phyloP scores from a whole-genome alignment of 768 basidiomycete species.

The Termitomyces sp. region DNA sequence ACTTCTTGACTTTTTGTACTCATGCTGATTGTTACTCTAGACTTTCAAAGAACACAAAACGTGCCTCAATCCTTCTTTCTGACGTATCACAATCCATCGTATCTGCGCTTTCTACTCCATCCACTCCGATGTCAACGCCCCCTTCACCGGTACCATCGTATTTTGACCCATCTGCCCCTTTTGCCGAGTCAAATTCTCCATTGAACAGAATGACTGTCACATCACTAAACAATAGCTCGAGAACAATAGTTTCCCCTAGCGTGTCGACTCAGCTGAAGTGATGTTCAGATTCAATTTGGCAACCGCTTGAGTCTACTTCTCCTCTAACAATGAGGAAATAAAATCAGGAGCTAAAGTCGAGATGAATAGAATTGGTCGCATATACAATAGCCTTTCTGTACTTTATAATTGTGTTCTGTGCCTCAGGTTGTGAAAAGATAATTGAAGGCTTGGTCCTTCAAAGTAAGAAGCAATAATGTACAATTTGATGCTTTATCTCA shows the following conservation, averaged over 20 bases:
- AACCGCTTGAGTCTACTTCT: neutral
- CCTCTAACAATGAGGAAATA: neutral
- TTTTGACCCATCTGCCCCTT: slow-evolving; percentile 17
- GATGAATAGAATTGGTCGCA: slow-evolving; percentile 61
- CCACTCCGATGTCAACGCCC: slow-evolving; percentile 22
- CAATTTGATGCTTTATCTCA: no score
- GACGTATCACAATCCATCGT: slow-evolving; percentile 61
- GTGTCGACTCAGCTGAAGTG: neutral
- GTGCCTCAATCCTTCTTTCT: slow-evolving; percentile 61
- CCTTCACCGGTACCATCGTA: slow-evolving; percentile 15
- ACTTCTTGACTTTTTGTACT: slow-evolving; percentile 3
- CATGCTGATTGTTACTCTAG: slow-evolving; percentile 28
- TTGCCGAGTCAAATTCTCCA: neutral
- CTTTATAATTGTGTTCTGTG: no score
- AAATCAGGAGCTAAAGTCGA: slow-evolving; percentile 33
- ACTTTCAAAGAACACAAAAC: slow-evolving; percentile 66
- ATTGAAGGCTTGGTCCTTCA: no score
- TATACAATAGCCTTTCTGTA: neutral
- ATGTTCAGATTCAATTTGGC: neutral
- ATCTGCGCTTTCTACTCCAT: slow-evolving; percentile 40
- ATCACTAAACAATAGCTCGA: neutral
- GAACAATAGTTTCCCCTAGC: neutral
- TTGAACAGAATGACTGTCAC: neutral
- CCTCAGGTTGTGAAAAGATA: no score
- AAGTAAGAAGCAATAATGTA: no score